Percentiles rank a stretch among this genome's conserved stretches.
Conservation (phyloP, 1,284 basidiomycete genomes). For the Earliella scabrosa region DNA sequence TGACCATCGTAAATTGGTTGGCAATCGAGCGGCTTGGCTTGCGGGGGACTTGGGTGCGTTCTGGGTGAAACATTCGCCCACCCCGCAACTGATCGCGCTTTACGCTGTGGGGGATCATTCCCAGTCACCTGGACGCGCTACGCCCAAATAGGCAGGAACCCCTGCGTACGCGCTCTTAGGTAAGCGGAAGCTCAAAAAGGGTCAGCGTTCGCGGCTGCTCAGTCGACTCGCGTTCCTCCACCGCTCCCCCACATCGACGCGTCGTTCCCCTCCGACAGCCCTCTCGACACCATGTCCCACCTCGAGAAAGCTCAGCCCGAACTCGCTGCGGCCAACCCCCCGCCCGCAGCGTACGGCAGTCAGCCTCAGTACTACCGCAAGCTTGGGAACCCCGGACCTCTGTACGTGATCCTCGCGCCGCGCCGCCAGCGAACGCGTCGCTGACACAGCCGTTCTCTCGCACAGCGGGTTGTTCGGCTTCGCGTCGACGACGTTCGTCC, state of each 20-base stretch:
- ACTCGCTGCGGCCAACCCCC: constrained; percentile 20
- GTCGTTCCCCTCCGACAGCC: constrained; percentile 7
- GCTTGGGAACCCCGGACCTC: constrained; percentile 35
- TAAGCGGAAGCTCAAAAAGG: constrained; percentile 25
- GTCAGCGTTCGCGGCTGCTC: neutral
- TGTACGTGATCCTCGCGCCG: constrained; percentile 29
- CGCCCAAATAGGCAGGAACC: constrained; percentile 10
- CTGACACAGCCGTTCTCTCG: neutral
- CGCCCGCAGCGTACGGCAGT: constrained; percentile 11
- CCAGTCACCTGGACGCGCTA: constrained; percentile 24
- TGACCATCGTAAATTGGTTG: neutral
- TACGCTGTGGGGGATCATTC: constrained; percentile 5
- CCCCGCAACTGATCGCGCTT: constrained; percentile 17
- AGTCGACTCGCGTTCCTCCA: constrained; percentile 15
- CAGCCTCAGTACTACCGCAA: constrained; percentile 23
- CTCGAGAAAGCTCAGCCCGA: constrained; percentile 30
- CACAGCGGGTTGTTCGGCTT: constrained; percentile 72
- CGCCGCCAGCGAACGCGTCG: neutral
- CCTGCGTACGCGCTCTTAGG: constrained; percentile 13
- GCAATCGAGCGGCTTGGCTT: constrained; percentile 4
- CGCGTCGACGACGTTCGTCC: constrained; percentile 73
- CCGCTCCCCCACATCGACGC: constrained; percentile 9
- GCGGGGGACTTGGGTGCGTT: too few species aligned
- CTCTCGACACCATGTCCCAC: constrained; percentile 22
- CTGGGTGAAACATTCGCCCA: constrained; percentile 6